Percentiles rank a stretch among this genome's conserved stretches.
Conservation (phyloP, 1,139 yeast species). For the Saccharomyces hybrid region DNA sequence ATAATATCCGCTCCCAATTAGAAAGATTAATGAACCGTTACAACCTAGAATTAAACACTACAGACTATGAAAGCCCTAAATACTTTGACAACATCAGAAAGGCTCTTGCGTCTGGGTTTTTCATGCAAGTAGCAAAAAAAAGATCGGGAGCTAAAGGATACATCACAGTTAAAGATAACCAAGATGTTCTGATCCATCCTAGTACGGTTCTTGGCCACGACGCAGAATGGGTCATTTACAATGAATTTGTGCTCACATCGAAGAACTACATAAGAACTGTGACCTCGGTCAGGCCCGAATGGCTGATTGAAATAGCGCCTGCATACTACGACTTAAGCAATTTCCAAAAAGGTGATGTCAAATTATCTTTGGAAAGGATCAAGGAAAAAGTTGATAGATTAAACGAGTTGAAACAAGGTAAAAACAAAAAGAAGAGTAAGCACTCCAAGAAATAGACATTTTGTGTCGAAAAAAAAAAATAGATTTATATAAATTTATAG, state of each 20-base stretch:
- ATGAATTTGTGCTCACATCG: constrained; percentile 89
- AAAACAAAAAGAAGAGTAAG: constrained; percentile 21
- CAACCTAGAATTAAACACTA: constrained; percentile 64
- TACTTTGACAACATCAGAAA: constrained; percentile 72
- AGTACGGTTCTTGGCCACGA: constrained; percentile 80
- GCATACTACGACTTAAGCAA: constrained; percentile 69
- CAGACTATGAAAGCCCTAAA: constrained; percentile 58
- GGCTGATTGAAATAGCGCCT: constrained; percentile 79
- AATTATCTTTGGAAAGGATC: constrained; percentile 66
- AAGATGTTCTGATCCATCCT: constrained; percentile 90
- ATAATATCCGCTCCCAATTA: constrained; percentile 77
- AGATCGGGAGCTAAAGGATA: constrained; percentile 69
- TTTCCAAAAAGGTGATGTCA: constrained; percentile 77
- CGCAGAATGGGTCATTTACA: constrained; percentile 88
- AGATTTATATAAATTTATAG: neutral
- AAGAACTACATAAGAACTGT: constrained; percentile 93
- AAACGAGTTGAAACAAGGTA: constrained; percentile 34
- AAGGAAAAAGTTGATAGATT: constrained; percentile 42
- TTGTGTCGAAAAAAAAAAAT: neutral
- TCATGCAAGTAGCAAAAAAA: constrained; percentile 95
- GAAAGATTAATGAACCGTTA: constrained; percentile 74
- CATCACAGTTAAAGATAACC: constrained; percentile 88
- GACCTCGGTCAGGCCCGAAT: constrained; percentile 84
- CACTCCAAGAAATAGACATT: constrained; percentile 2
- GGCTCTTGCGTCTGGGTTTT: constrained; percentile 88